These are phyloP conservation scores for Excoecaria cochinchinensis DNA, from an alignment of 345 rosid species.

Conservation along the genomic window DNA sequence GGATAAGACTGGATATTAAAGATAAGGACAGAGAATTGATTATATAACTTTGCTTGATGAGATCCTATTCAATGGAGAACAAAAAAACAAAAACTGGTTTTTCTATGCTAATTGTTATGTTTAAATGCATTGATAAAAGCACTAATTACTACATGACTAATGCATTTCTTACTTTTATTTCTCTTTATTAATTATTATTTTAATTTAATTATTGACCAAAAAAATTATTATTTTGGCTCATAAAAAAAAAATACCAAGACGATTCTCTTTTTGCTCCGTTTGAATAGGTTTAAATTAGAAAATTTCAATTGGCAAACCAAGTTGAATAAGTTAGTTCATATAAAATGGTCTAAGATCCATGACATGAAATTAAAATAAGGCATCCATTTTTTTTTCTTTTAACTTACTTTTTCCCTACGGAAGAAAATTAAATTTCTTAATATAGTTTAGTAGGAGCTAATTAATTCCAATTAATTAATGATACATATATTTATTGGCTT, in stretches of 20 bases:
- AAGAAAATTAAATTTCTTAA: not conserved
- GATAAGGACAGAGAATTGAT: not conserved
- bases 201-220: too few relatives aligned
- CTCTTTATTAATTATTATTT: not conserved
- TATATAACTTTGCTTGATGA: not conserved
- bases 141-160: not conserved
- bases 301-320: not conserved
- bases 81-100: not conserved
- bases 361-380: not conserved
- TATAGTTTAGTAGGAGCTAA: not conserved
- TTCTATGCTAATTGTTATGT: not conserved
- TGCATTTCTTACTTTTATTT: not conserved
- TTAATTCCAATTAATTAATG: too few relatives aligned
- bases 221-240: too few relatives aligned
- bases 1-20: not conserved
- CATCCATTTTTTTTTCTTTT: not conserved
- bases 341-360: conserved; percentile 1
- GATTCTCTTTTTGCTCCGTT: not conserved
- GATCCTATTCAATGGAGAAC: not conserved
- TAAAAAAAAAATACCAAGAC: not conserved
- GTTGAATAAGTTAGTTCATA: not conserved
- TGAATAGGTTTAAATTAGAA: conserved; percentile 12
- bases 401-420: not conserved
- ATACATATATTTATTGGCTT: too few relatives aligned
- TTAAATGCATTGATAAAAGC: not conserved